phyloP scores from a whole-genome alignment of 208 protist species.

The Jaenimonas drosophilae region DNA sequence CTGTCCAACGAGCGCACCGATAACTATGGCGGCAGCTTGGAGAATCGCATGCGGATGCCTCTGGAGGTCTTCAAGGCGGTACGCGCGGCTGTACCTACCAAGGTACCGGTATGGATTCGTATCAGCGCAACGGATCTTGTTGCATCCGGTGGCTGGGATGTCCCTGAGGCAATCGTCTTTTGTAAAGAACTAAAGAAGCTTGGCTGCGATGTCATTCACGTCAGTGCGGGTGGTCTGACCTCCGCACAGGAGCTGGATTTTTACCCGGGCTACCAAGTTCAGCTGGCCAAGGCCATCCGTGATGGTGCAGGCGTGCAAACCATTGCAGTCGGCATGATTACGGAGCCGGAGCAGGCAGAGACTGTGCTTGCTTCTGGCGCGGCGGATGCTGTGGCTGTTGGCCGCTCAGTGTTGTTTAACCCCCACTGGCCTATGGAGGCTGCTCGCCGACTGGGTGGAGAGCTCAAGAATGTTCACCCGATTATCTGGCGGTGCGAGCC shows the following conservation, averaged over 20 bases:
- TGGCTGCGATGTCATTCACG: conserved; percentile 39
- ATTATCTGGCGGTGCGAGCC: no score
- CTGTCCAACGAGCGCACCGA: conserved; percentile 71
- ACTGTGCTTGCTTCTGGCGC: conserved; percentile 10
- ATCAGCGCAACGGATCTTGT: conserved; percentile 63
- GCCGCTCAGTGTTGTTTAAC: conserved; percentile 52
- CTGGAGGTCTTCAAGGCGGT: conserved; percentile 51
- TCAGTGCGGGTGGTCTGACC: conserved; percentile 58
- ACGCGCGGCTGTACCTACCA: conserved; percentile 14
- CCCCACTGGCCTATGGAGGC: conserved; percentile 40
- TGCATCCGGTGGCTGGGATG: conserved; percentile 23
- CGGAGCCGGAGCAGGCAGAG: conserved; percentile 39
- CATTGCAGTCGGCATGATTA: conserved; percentile 59
- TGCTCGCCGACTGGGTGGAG: conserved; percentile 11
- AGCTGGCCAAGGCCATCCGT: conserved; percentile 48
- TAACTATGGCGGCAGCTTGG: conserved; percentile 67
- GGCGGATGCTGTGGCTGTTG: conserved; percentile 59
- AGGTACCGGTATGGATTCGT: conserved; percentile 72
- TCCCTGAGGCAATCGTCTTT: conserved; percentile 11
- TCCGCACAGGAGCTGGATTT: conserved; percentile 35
- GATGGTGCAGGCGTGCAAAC: conserved; percentile 24
- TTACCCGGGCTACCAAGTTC: conserved; percentile 20
- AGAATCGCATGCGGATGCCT: conserved; percentile 70
- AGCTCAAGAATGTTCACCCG: no score
- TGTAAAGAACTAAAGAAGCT: conserved; percentile 30